phyloP scores from a whole-genome alignment of 2,329 filamentous ascomycete species.

The Hymenoscyphus scutula region DNA sequence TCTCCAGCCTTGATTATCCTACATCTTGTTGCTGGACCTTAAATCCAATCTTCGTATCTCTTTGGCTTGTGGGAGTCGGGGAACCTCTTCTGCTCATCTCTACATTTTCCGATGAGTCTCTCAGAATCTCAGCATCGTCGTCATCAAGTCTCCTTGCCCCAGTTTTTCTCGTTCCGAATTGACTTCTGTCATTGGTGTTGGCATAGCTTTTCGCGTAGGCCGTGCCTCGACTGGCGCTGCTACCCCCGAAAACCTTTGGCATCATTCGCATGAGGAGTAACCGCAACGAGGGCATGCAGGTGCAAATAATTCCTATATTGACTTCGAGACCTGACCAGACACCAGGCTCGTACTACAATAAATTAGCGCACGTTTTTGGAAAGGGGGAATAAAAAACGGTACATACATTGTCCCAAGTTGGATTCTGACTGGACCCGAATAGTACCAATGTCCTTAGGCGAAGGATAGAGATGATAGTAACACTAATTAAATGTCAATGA shows the following conservation, averaged over 20 bases:
- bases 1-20: background rate
- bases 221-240: background rate
- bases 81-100: background rate
- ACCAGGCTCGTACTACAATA: constrained; percentile 9
- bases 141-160: background rate
- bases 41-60: background rate
- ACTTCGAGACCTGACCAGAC: constrained; percentile 30
- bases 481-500: no score
- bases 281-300: constrained; percentile 30
- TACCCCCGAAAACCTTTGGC: constrained; percentile 20
- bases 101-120: background rate
- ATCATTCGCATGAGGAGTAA: constrained; percentile 25
- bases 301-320: constrained; percentile 31
- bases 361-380: no score
- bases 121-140: background rate
- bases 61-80: background rate
- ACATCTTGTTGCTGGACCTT: background rate
- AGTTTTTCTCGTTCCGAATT: background rate
- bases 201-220: background rate
- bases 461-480: constrained; percentile 30
- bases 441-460: constrained; percentile 28
- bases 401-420: constrained; percentile 28
- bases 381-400: no score
- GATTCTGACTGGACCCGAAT: constrained; percentile 26
- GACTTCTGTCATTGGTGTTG: background rate